phyloP scores from a whole-genome alignment of 1,139 yeast species.

The Blastobotrys malaysiensis region DNA sequence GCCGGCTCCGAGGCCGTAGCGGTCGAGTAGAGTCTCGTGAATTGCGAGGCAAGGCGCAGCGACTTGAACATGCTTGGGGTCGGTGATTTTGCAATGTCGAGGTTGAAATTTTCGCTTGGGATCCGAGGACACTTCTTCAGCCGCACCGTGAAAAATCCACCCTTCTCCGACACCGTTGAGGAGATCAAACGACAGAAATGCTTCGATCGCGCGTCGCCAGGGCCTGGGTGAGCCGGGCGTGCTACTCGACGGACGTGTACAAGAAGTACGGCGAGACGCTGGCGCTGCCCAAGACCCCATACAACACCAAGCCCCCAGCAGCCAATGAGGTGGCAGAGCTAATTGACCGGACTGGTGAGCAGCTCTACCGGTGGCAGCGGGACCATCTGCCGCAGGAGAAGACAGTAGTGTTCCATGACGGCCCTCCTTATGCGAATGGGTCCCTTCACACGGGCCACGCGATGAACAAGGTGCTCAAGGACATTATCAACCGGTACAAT shows the following conservation, averaged over 20 bases:
- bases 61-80: conserved; percentile 2
- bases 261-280: conserved; percentile 43
- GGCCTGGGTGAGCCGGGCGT: not conserved
- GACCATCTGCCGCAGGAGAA: conserved; percentile 20
- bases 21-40: not conserved
- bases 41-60: conserved; percentile 1
- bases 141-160: not conserved
- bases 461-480: conserved; percentile 80
- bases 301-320: conserved; percentile 45
- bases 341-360: conserved; percentile 34
- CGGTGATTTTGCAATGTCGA: not conserved
- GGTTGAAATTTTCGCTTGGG: conserved; percentile 1
- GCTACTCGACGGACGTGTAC: conserved; percentile 8
- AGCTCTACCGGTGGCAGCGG: conserved; percentile 43
- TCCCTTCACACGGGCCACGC: conserved; percentile 93
- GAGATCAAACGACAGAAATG: not conserved
- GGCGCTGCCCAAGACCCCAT: conserved; percentile 48
- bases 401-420: conserved; percentile 71
- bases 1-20: not conserved
- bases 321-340: conserved; percentile 23
- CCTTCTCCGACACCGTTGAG: too few relatives aligned
- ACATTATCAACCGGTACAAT: conserved; percentile 70
- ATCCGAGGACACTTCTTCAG: not conserved
- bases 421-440: conserved; percentile 98
- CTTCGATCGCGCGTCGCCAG: not conserved